Evolutionary conservation across 176 grass and related monocot genomes (phyloP), one percentile per base, ranked within the genome.

Genomic region (Alloteropsis semialata): DNA sequence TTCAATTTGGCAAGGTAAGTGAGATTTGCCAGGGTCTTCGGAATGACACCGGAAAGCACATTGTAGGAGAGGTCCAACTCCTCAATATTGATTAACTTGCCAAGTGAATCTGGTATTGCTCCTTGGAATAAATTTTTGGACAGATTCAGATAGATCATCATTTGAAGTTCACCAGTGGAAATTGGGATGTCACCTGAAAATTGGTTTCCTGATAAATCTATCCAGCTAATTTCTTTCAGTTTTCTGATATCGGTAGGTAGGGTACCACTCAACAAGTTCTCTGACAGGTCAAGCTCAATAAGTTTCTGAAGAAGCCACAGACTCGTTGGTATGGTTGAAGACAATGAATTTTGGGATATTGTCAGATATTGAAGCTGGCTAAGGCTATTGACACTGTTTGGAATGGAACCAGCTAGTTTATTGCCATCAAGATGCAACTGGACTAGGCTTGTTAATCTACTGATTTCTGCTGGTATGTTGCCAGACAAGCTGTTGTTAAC

Each of bases 41-140:
- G 87, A 61, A 89, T 81, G 9, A 15, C 27, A 59, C 77, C 77
- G 6, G 38, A 18, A 75, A 85, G 88, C 22, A 22, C 13, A 73
- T 90, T 83, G 22, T 29, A 83, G 56, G 88, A 90, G 29, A 90
- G 83, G 56, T 90, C 79, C 19, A 86, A 22, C 22, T 45, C 24
- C 21, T 71, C 66, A 16, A 90, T 37, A 42, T 68, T 84, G 8
- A 78, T 54, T 64, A 82, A 65, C 17, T 43, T 62, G 58, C 84
- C 84, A 43, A 86, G 3, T 24, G 76, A 79, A 32, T 16, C 48
- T 72, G 87, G 81, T 78, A 88, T 78, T 36, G 46, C 18, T 65
- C 82, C 87, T 37, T 72, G 7, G 58, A 83, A 54, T 36, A 73
- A 78, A 48, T 84, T 84, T 1, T 49, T 27, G 13, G 80, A 72